Percentiles rank a stretch among this genome's conserved stretches.
Evolutionary conservation across 352 stramenopile species (phyloP).

Genomic region (Thraustotheca clavata): DNA sequence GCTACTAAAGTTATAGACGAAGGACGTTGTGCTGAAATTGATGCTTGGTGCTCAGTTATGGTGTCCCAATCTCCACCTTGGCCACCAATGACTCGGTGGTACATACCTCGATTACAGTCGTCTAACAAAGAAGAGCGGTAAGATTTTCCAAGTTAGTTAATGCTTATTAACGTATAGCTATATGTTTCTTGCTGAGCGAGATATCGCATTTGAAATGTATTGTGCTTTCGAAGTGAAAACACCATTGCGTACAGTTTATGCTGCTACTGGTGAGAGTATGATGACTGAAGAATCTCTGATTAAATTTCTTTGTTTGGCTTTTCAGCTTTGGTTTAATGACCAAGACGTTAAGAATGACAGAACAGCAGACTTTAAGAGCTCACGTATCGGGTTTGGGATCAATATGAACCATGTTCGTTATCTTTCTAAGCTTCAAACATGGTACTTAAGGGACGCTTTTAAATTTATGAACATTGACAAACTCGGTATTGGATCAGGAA

Average conservation of each 20-base stretch:
- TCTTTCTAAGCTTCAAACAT: not conserved
- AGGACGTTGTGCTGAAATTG: conserved; percentile 10
- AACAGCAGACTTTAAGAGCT: not conserved
- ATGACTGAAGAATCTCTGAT: not conserved
- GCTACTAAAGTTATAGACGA: not conserved
- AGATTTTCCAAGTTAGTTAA: not conserved
- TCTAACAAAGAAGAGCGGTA: not conserved
- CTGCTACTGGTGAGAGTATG: not conserved
- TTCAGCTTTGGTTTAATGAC: not conserved
- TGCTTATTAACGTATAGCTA: conserved; percentile 7
- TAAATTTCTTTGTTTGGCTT: not conserved
- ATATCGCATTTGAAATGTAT: not conserved
- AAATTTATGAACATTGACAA: not conserved
- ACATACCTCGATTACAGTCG: not conserved
- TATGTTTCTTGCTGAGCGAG: conserved; percentile 7
- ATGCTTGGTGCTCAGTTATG: not conserved
- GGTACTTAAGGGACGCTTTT: not conserved
- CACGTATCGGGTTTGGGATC: not conserved
- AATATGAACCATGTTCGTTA: not conserved
- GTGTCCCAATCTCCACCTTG: not conserved
- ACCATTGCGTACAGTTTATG: not conserved
- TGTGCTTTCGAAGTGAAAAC: not conserved
- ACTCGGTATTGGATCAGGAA: conserved; percentile 8
- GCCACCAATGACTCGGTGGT: not conserved
- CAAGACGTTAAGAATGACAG: not conserved